phyloP scores from a whole-genome alignment of 805 yeast species.

The Zygosaccharomyces kombuchaensis region DNA sequence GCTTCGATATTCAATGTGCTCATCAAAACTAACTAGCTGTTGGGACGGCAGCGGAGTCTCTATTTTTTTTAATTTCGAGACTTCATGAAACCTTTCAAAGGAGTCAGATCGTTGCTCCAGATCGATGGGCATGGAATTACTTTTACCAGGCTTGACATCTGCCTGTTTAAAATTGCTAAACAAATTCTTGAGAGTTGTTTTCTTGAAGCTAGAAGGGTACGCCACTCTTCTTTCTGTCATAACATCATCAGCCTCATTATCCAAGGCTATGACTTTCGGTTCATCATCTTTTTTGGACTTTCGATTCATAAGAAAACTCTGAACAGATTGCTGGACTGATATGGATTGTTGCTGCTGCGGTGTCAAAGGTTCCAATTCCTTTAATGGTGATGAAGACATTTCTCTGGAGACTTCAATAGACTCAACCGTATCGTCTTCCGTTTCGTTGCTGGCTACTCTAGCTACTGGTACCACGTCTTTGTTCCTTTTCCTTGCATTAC shows the following conservation, averaged over 20 bases:
- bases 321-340: conserved; percentile 15
- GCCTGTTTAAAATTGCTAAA: conserved; percentile 17
- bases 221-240: conserved; percentile 8
- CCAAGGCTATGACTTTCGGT: conserved; percentile 15
- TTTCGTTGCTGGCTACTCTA: neutral
- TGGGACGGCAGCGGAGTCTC: conserved; percentile 21
- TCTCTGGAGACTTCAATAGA: conserved; percentile 11
- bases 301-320: conserved; percentile 19
- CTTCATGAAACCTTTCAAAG: conserved; percentile 12
- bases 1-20: conserved; percentile 2
- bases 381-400: conserved; percentile 12
- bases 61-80: conserved; percentile 18
- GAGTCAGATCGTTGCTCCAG: conserved; percentile 5
- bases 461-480: conserved; percentile 1
- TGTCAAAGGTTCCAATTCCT: neutral
- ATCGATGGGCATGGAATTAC: conserved; percentile 1
- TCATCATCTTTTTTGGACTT: conserved; percentile 4
- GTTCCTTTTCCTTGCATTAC: conserved; percentile 13
- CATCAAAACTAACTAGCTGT: conserved; percentile 16
- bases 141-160: conserved; percentile 2
- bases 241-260: conserved; percentile 13
- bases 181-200: conserved; percentile 23
- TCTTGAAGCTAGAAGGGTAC: conserved; percentile 20
- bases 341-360: conserved; percentile 4
- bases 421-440: conserved; percentile 6